These are phyloP conservation scores for Kwoniella botswanensis DNA, from an alignment of 768 basidiomycete species.

Conservation along the genomic window DNA sequence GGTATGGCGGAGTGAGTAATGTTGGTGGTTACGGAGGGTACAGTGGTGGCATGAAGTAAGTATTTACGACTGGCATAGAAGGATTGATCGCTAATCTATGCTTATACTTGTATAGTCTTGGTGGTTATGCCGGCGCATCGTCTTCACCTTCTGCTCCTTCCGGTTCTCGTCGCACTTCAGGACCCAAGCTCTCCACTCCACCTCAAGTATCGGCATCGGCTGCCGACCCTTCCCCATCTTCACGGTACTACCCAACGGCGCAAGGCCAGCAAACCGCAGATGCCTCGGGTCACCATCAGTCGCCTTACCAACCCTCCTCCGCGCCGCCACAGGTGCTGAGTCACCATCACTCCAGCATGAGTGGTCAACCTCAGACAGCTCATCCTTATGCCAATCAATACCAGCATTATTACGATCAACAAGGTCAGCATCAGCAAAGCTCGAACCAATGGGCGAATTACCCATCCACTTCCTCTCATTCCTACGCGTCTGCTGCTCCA, in stretches of 20 bases:
- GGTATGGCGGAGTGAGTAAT: slow-evolving; percentile 21
- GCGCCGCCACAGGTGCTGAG: slow-evolving; percentile 25
- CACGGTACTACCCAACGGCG: slow-evolving; percentile 21
- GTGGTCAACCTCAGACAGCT: slow-evolving; percentile 28
- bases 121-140: slow-evolving; percentile 15
- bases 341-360: slow-evolving; percentile 20
- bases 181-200: slow-evolving; percentile 21
- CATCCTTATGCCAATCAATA: slow-evolving; percentile 27
- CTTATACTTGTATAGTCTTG: slow-evolving; percentile 9
- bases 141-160: slow-evolving; percentile 25
- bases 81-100: background rate
- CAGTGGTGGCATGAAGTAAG: slow-evolving; percentile 25
- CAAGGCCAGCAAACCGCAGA: slow-evolving; percentile 16
- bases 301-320: slow-evolving; percentile 28
- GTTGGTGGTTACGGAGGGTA: slow-evolving; percentile 25
- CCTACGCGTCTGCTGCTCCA: slow-evolving; percentile 19
- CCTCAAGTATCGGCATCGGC: slow-evolving; percentile 19
- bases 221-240: slow-evolving; percentile 22
- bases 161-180: slow-evolving; percentile 24
- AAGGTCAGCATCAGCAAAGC: slow-evolving; percentile 15
- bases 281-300: slow-evolving; percentile 17
- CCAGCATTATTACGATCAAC: slow-evolving; percentile 27
- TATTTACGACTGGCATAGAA: background rate
- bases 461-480: slow-evolving; percentile 6
- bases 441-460: slow-evolving; percentile 25